Evolutionary conservation across 192 early-diverging fungal genomes (phyloP).

Genomic region (Chytriomyces confervae): DNA sequence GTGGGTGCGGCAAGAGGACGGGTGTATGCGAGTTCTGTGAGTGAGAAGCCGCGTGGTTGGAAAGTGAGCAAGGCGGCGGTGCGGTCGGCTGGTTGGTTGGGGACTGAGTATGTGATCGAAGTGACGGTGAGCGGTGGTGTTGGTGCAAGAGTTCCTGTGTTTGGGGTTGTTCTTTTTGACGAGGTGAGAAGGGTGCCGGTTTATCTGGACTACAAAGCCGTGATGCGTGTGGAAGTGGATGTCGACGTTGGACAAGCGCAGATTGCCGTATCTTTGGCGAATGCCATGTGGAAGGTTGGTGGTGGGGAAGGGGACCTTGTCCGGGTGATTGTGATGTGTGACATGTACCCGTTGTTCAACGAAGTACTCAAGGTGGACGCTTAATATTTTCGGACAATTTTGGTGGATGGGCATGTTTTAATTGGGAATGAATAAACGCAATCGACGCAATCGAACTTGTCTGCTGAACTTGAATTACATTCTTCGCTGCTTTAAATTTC

Average conservation of each 20-base stretch:
- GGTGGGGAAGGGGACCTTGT: neutral
- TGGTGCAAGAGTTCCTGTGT: neutral
- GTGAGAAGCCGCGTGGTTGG: neutral
- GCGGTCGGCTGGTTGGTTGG: slow-evolving; percentile 21
- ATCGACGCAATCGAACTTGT: no score
- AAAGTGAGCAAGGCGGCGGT: neutral
- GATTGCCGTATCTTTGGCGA: neutral
- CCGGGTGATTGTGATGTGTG: slow-evolving; percentile 15
- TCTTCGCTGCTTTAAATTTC: no score
- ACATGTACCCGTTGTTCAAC: slow-evolving; percentile 19
- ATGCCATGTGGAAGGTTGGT: slow-evolving; percentile 7
- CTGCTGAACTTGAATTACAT: no score
- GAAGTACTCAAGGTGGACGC: neutral
- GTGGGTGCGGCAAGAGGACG: slow-evolving; percentile 24
- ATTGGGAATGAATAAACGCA: no score
- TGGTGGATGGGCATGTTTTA: no score
- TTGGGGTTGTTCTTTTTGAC: slow-evolving; percentile 23
- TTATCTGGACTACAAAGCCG: slow-evolving; percentile 19
- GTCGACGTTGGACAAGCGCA: neutral
- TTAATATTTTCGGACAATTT: no score
- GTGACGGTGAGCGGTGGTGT: neutral
- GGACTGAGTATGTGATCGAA: slow-evolving; percentile 9
- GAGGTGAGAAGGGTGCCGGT: slow-evolving; percentile 12
- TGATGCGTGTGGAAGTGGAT: neutral
- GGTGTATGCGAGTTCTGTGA: slow-evolving; percentile 1